Evolutionary conservation across 192 early-diverging fungal genomes (phyloP), one percentile per base, ranked within the genome.

Genomic region (Backusella macrospora): DNA sequence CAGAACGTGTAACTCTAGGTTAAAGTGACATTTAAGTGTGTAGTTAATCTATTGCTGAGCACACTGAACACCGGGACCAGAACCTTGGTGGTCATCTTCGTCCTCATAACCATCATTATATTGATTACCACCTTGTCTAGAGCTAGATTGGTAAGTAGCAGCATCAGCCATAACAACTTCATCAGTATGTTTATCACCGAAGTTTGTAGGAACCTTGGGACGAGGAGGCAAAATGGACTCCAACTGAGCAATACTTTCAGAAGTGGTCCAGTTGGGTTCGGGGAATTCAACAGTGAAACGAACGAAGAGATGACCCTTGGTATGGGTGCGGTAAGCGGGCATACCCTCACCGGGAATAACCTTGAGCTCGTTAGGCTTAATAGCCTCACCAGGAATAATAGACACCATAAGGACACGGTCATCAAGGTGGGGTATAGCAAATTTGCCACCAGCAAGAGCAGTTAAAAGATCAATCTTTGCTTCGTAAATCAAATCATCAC

Each of bases 211-310:
- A 34, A 90, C 74, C 14, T 82, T 52, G 37, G 84, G 79, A 65
- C 96, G 86, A 49, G 94, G 72, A 6, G 98, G 98, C 70, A 99
- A 85, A 69, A 96, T 90, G 6, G 74, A 74, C 74, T 96, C 93
- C 42, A 99, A 89, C 77, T 87, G 80, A 67, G 88, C 87, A 77
- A 97, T 88, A 59, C 86, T 84, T 47, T 88, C 87, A 52, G 87
- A 80, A 26, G 85, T 75, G 40, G 92, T 85, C 92, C 93, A 97
- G 88, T 96, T 92, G 68, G 87, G 64, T 34, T 76, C 16, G 12
- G 98, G 98, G 94, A 99, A 99, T 64, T 89, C 88, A 69, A 99
- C 87, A 65, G 92, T 91, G 79, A 99, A 99, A 75, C 92, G 92
- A 81, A 98, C 80, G 77, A 93, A 98, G 29, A 99, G 83, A 83